These are phyloP conservation scores for Fusarium nodosum DNA, from an alignment of 2,329 filamentous ascomycete species.

Conservation along the genomic window DNA sequence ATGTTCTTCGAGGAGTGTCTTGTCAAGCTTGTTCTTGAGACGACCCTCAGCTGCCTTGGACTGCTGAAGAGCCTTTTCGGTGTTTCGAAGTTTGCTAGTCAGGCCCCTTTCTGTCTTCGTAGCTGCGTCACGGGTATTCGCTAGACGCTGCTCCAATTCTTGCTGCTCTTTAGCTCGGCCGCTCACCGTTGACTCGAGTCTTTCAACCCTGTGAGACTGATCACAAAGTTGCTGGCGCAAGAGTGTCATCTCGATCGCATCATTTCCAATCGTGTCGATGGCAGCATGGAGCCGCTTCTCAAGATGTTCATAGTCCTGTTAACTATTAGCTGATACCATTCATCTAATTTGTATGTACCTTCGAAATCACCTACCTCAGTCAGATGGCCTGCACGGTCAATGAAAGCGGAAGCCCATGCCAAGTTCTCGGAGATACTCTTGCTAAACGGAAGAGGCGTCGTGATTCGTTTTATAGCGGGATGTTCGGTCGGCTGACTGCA, in stretches of 20 bases:
- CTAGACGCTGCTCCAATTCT: not conserved
- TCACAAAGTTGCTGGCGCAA: not conserved
- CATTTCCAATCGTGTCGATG: constrained; percentile 10
- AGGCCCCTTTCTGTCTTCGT: constrained; percentile 5
- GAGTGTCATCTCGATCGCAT: constrained; percentile 14
- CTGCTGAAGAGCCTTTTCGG: not conserved
- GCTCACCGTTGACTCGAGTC: not conserved
- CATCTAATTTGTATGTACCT: not conserved
- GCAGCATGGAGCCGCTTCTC: constrained; percentile 4
- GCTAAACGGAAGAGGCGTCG: not conserved
- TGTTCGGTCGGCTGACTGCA: not conserved
- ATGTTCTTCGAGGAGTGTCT: constrained; percentile 6
- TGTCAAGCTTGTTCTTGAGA: constrained; percentile 13
- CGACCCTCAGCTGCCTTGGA: constrained; percentile 7
- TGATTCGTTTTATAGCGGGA: not conserved
- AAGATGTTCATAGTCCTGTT: not conserved
- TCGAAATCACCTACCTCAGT: not conserved
- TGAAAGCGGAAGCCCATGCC: constrained; percentile 14
- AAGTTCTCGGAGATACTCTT: not conserved
- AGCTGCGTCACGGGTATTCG: not conserved
- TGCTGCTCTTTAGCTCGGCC: not conserved
- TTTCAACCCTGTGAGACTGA: not conserved
- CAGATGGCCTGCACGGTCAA: not conserved
- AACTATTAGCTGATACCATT: accelerated
- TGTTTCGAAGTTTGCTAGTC: not conserved